A percentile compares a stretch with the other conserved stretches of the same genome.
phyloP scores from a whole-genome alignment of 768 basidiomycete species.

The Tephrocybe sp. region DNA sequence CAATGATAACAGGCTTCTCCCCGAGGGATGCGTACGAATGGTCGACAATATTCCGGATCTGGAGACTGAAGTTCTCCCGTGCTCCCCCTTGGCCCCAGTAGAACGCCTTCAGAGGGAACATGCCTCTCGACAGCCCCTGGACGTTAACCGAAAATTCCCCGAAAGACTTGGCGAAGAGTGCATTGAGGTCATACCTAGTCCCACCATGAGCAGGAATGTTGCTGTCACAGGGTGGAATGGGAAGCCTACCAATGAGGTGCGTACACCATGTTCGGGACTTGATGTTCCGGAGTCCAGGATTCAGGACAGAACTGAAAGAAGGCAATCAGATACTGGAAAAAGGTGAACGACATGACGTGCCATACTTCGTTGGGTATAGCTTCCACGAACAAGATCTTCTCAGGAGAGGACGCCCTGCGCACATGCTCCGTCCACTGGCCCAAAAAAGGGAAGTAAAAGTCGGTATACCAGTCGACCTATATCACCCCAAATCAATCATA shows the following conservation, averaged over 20 bases:
- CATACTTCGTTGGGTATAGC: constrained; percentile 90
- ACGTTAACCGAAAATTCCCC: constrained; percentile 90
- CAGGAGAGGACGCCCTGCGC: constrained; percentile 41
- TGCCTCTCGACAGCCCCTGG: constrained; percentile 86
- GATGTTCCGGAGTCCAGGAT: constrained; percentile 69
- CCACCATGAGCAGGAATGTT: neutral
- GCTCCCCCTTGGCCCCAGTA: constrained; percentile 88
- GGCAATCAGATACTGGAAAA: neutral
- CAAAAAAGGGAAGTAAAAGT: constrained; percentile 82
- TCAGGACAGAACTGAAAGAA: constrained; percentile 71
- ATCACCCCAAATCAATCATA: neutral
- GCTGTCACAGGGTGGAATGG: neutral
- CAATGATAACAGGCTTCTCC: constrained; percentile 82
- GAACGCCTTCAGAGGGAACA: constrained; percentile 77
- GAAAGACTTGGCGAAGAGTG: constrained; percentile 82
- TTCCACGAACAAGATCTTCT: constrained; percentile 75
- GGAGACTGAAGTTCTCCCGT: constrained; percentile 78
- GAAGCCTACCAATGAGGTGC: constrained; percentile 37
- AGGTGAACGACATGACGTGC: neutral
- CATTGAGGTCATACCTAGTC: constrained; percentile 83
- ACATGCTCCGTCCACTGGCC: constrained; percentile 67
- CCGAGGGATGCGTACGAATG: constrained; percentile 69
- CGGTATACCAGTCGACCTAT: constrained; percentile 84
- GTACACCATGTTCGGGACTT: constrained; percentile 41
- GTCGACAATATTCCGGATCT: constrained; percentile 78